These are phyloP conservation scores for Pseudonitzschia delicatissima DNA, from an alignment of 108 stramenopile genomes.

Conservation along the genomic window DNA sequence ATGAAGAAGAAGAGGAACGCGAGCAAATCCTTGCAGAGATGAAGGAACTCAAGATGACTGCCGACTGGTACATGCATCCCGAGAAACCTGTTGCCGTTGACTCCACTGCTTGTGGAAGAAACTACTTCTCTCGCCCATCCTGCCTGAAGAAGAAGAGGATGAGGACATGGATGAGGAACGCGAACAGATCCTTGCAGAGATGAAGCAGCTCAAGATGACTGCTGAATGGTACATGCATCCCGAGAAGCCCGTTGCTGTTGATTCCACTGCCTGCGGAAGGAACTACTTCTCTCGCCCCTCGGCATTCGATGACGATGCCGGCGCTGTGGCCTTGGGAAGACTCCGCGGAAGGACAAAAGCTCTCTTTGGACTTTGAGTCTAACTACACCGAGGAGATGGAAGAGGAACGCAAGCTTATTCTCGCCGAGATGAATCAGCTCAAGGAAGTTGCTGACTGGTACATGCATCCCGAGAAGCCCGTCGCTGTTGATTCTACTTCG, in stretches of 20 bases:
- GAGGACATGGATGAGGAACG: slow-evolving; percentile 41
- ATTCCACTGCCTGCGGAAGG: slow-evolving; percentile 38
- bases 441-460: slow-evolving; percentile 59
- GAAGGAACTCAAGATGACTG: slow-evolving; percentile 29
- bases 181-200: slow-evolving; percentile 43
- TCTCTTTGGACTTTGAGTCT: neutral
- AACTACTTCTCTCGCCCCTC: slow-evolving; percentile 57
- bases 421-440: slow-evolving; percentile 48
- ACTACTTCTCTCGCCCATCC: slow-evolving; percentile 61
- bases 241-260: slow-evolving; percentile 27
- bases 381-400: slow-evolving; percentile 33
- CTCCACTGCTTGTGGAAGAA: slow-evolving; percentile 39
- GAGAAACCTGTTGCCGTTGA: slow-evolving; percentile 31
- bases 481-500: slow-evolving; percentile 33
- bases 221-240: slow-evolving; percentile 42
- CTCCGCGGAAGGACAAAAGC: neutral
- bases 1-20: slow-evolving; percentile 37
- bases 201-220: slow-evolving; percentile 28
- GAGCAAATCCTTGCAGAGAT: slow-evolving; percentile 45
- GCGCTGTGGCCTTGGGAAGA: neutral
- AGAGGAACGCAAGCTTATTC: slow-evolving; percentile 52
- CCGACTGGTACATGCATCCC: slow-evolving; percentile 39
- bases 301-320: slow-evolving; percentile 12
- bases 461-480: slow-evolving; percentile 57
- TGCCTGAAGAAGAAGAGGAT: slow-evolving; percentile 24